Percentiles rank a stretch among this genome's conserved stretches.
These are phyloP conservation scores for Vararia minispora DNA, from an alignment of 768 basidiomycete species.

Conservation along the genomic window DNA sequence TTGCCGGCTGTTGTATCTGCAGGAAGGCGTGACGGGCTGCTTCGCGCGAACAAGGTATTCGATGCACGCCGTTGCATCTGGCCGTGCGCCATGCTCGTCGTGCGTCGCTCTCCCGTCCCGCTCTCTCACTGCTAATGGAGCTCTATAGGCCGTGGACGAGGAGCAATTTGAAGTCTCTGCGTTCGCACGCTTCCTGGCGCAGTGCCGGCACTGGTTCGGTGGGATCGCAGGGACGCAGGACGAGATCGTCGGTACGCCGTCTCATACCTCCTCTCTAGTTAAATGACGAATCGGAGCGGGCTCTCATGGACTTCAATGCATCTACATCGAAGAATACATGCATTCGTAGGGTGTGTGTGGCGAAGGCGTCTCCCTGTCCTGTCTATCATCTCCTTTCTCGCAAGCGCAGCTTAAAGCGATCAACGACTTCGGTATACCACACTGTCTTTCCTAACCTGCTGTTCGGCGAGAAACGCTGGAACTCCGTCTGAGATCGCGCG, in stretches of 20 bases:
- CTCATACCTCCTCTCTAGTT: no score
- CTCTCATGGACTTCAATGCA: no score
- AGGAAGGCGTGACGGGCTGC: slow-evolving; percentile 51
- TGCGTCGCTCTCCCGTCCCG: slow-evolving; percentile 23
- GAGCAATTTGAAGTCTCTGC: slow-evolving; percentile 44
- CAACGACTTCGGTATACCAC: no score
- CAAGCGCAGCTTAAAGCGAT: no score
- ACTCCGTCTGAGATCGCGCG: no score
- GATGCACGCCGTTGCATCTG: slow-evolving; percentile 98
- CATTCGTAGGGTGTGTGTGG: no score
- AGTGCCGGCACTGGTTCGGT: slow-evolving; percentile 81
- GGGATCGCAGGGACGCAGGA: slow-evolving; percentile 81
- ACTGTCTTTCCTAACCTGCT: no score
- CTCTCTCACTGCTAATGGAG: slow-evolving; percentile 1
- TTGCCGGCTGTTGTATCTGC: slow-evolving; percentile 71
- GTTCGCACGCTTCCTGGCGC: slow-evolving; percentile 52
- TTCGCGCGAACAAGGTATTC: slow-evolving; percentile 74
- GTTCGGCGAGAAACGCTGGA: no score
- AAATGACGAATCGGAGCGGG: no score
- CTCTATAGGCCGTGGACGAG: slow-evolving; percentile 57
- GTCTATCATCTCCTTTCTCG: no score
- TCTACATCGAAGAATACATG: no score
- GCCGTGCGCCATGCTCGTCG: slow-evolving; percentile 74
- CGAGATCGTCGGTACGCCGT: slow-evolving; percentile 57
- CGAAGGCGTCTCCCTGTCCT: no score